These are phyloP conservation scores for Sclerotinia minor DNA, from an alignment of 2,329 filamentous ascomycete species.

Conservation along the genomic window DNA sequence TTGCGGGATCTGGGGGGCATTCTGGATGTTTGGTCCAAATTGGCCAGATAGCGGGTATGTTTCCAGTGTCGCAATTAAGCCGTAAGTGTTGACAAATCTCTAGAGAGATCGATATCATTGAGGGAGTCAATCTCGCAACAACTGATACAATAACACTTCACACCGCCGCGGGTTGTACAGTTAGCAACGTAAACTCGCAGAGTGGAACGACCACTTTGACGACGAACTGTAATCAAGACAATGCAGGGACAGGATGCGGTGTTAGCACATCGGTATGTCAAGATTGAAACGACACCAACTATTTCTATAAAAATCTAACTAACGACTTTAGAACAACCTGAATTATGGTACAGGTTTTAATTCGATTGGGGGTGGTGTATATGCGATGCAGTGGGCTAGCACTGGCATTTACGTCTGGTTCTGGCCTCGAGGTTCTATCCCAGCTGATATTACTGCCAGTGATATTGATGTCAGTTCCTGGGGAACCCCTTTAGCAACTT, in stretches of 20 bases:
- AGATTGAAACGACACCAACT: background rate
- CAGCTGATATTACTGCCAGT: slow-evolving; percentile 58
- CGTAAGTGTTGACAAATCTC: background rate
- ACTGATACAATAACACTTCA: slow-evolving; percentile 50
- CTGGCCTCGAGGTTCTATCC: slow-evolving; percentile 64
- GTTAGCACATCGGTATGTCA: slow-evolving; percentile 34
- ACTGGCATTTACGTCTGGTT: slow-evolving; percentile 72
- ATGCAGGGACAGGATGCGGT: slow-evolving; percentile 45
- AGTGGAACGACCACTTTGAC: slow-evolving; percentile 41
- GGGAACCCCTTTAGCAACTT: slow-evolving; percentile 67
- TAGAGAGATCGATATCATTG: slow-evolving; percentile 46
- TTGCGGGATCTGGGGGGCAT: slow-evolving; percentile 49
- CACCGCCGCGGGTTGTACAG: slow-evolving; percentile 47
- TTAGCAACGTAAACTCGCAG: slow-evolving; percentile 46
- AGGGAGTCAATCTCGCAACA: slow-evolving; percentile 49
- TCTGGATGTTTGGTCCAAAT: slow-evolving; percentile 36
- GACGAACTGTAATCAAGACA: slow-evolving; percentile 47
- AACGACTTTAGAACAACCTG: slow-evolving; percentile 41
- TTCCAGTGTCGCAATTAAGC: background rate
- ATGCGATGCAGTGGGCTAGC: slow-evolving; percentile 58
- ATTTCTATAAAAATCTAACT: background rate
- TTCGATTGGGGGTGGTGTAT: slow-evolving; percentile 49
- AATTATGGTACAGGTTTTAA: slow-evolving; percentile 69
- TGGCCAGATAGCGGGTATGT: slow-evolving; percentile 36
- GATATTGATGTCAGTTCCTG: slow-evolving; percentile 62